Percentiles rank a stretch among this genome's conserved stretches.
These are phyloP conservation scores for Inga laurina DNA, from an alignment of 306 rosid genomes.

Conservation along the genomic window DNA sequence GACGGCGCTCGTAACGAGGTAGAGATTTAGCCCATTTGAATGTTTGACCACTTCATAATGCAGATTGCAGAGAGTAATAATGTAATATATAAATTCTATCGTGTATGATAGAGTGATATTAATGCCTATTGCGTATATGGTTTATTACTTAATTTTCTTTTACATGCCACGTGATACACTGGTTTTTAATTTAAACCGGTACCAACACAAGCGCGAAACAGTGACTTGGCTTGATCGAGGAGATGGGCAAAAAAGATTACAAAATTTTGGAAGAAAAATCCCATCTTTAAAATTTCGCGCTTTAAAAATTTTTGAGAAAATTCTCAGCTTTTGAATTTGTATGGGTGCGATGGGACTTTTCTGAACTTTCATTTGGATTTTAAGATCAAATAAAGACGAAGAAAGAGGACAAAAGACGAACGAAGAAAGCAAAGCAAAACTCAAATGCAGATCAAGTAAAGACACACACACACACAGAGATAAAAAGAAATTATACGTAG, in stretches of 20 bases:
- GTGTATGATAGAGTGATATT: neutral
- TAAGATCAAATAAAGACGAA: constrained; percentile 24
- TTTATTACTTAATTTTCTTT: neutral
- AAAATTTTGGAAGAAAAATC: constrained; percentile 7
- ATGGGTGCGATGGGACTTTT: constrained; percentile 40
- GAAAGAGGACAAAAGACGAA: constrained; percentile 27
- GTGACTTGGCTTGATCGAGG: neutral
- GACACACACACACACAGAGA: neutral
- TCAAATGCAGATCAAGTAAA: constrained; percentile 23
- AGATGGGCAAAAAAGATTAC: constrained; percentile 20
- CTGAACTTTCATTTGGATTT: constrained; percentile 42
- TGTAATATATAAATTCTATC: neutral
- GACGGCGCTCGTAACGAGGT: constrained; percentile 77
- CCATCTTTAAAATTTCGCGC: constrained; percentile 22
- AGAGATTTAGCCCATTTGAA: constrained; percentile 7
- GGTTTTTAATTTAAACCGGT: neutral
- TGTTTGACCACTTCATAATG: constrained; percentile 54
- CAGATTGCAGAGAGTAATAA: neutral
- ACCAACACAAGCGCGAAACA: neutral
- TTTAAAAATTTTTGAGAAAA: constrained; percentile 34
- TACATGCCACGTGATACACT: neutral
- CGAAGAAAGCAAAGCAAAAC: constrained; percentile 29
- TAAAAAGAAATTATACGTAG: constrained; percentile 33
- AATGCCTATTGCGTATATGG: neutral
- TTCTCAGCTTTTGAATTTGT: constrained; percentile 42